phyloP scores from a whole-genome alignment of 2,329 filamentous ascomycete species.

The Aspergillus eucalypticola region DNA sequence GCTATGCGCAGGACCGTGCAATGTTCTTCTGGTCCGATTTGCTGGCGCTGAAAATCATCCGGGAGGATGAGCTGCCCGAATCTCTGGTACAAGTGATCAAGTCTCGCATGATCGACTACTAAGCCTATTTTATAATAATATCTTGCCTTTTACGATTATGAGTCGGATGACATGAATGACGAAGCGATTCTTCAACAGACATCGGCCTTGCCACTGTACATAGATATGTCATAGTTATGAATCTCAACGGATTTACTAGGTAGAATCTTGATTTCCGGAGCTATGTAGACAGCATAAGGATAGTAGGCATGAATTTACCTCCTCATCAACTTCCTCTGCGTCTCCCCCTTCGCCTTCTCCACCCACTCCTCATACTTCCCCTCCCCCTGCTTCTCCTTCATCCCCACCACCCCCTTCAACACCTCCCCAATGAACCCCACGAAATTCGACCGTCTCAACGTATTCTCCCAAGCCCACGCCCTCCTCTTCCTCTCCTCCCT shows the following conservation, averaged over 20 bases:
- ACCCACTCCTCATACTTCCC: slow-evolving; percentile 77
- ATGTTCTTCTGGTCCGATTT: slow-evolving; percentile 96
- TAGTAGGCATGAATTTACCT: slow-evolving; percentile 11
- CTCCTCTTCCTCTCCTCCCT: slow-evolving; percentile 80
- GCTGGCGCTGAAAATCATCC: slow-evolving; percentile 72
- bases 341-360: slow-evolving; percentile 61
- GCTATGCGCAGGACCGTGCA: slow-evolving; percentile 85
- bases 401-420: slow-evolving; percentile 77
- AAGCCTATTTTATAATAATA: neutral
- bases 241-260: neutral
- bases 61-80: slow-evolving; percentile 72
- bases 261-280: no score
- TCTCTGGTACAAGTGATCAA: slow-evolving; percentile 67
- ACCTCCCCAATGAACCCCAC: slow-evolving; percentile 92
- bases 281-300: no score
- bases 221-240: neutral
- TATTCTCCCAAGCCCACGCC: slow-evolving; percentile 94
- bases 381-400: slow-evolving; percentile 67
- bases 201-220: neutral
- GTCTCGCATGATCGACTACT: slow-evolving; percentile 62
- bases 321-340: slow-evolving; percentile 42
- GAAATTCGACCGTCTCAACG: slow-evolving; percentile 88
- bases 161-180: slow-evolving; percentile 4
- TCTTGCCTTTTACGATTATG: neutral
- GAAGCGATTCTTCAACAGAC: slow-evolving; percentile 31